phyloP scores from a whole-genome alignment of 345 rosid genomes.

The Brassica rapa region DNA sequence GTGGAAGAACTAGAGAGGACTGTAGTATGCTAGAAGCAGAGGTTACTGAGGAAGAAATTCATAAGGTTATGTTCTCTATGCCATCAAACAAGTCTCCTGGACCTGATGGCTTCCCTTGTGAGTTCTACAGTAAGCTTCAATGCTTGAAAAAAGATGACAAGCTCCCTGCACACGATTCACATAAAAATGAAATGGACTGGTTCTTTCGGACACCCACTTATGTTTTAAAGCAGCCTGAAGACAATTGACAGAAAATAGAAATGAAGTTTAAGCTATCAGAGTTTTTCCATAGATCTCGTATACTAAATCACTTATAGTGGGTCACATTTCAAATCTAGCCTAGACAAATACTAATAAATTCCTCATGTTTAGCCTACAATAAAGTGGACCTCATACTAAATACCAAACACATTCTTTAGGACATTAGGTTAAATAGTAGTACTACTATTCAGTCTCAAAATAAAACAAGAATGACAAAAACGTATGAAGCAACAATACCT shows the following conservation, averaged over 20 bases:
- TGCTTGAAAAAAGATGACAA: conserved; percentile 80
- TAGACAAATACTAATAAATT: conserved; percentile 14
- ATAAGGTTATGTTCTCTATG: too few species aligned
- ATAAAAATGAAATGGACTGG: conserved; percentile 3
- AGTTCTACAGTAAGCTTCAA: conserved; percentile 68
- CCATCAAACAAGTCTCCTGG: too few species aligned
- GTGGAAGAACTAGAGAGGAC: too few species aligned
- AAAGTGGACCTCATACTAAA: too few species aligned
- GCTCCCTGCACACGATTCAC: conserved; percentile 58
- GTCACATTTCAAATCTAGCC: background rate
- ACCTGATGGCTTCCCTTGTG: too few species aligned
- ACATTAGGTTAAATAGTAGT: background rate
- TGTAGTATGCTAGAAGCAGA: too few species aligned
- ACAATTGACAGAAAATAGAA: background rate
- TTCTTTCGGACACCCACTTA: conserved; percentile 5
- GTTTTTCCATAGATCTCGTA: background rate
- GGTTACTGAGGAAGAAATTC: too few species aligned
- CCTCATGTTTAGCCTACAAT: too few species aligned
- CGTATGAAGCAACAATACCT: conserved; percentile 50
- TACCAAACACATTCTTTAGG: background rate
- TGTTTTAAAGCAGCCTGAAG: conserved; percentile 14
- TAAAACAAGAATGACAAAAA: background rate
- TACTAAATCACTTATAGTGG: too few species aligned
- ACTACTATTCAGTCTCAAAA: background rate
- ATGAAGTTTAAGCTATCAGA: background rate